Base-by-base conservation (phyloP, 768 basidiomycete genomes). In the Antrodiella citrinella region DNA sequence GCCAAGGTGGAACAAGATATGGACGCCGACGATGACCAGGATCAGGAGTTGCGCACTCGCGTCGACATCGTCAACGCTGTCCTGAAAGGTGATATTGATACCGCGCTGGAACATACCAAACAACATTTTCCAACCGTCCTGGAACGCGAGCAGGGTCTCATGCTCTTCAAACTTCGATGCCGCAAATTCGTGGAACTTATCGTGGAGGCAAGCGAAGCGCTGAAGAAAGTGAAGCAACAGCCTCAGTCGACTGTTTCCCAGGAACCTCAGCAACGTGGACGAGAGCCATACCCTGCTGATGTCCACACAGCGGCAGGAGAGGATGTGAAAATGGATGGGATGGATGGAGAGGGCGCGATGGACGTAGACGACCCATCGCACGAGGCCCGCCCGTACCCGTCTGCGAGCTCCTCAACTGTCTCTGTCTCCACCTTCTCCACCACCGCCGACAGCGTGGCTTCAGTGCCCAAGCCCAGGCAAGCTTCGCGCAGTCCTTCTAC, bases 161-260 rank as follows among this genome's bases (percentile, higher is more conserved):
- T 92, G 67, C 66, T 77, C n/a, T 87, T 92, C 72, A 88, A 86
- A 64, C 66, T 94, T 57, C 78, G 84, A 21, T 90, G 89, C 67
- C 76, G 89, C 58, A 88, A 85, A 65, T 91, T 93, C 59, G 81
- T 93, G 42, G 91, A 93, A 65, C 75, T 91, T 23, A 77, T 89
- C 12, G 60, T 91, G 56, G 78, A 82, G 55, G 81, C 86, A 9
- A 75, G 80, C 4, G 85, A 83, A 53, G 67, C 85, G 53, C 78
- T 81, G 69, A 83, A 84, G 67, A 74, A 69, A 57, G 75, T 81
- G 69, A 73, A 73, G 51, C 58, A 44, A 19, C 35, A 49, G 30
- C 15, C 30, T 7, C 48, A 20, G 12, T 24, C 15, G 10, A n/a
- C 11, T 23, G 42, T 5, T 44, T 41, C 55, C 57, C 65, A 61